Conservation (phyloP, 2,329 filamentous ascomycete genomes). For the Hansfordia pulvinata region DNA sequence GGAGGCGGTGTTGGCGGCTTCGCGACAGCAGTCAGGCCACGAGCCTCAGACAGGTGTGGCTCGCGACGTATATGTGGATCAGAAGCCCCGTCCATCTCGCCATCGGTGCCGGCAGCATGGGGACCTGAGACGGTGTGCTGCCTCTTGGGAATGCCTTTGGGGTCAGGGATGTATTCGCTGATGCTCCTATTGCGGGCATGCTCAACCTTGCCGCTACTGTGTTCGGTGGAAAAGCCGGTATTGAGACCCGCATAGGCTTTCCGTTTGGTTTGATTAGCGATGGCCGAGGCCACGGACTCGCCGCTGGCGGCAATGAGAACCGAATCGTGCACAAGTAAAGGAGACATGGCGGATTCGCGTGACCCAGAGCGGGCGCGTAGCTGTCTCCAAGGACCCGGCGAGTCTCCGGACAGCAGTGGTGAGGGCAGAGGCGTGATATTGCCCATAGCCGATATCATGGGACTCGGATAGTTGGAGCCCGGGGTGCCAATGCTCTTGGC, state of each 20-base stretch:
- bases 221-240: constrained; percentile 15
- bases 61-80: constrained; percentile 54
- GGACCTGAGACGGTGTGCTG: constrained; percentile 61
- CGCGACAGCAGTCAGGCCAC: constrained; percentile 54
- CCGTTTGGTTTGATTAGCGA: constrained; percentile 39
- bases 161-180: constrained; percentile 76
- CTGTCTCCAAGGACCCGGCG: constrained; percentile 52
- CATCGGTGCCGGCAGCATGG: constrained; percentile 30
- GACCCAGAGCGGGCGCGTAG: constrained; percentile 33
- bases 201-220: constrained; percentile 13
- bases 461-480: constrained; percentile 58
- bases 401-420: constrained; percentile 52
- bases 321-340: constrained; percentile 25
- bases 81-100: constrained; percentile 15
- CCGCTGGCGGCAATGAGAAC: constrained; percentile 35
- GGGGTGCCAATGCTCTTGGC: constrained; percentile 38
- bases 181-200: constrained; percentile 69
- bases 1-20: constrained; percentile 70
- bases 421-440: constrained; percentile 71
- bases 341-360: constrained; percentile 25
- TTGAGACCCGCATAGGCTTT: constrained; percentile 39
- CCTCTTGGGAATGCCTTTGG: constrained; percentile 52
- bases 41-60: constrained; percentile 62
- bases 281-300: constrained; percentile 35
- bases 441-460: constrained; percentile 61